Evolutionary conservation across 768 basidiomycete species (phyloP).

Genomic region (Mycena amicta): DNA sequence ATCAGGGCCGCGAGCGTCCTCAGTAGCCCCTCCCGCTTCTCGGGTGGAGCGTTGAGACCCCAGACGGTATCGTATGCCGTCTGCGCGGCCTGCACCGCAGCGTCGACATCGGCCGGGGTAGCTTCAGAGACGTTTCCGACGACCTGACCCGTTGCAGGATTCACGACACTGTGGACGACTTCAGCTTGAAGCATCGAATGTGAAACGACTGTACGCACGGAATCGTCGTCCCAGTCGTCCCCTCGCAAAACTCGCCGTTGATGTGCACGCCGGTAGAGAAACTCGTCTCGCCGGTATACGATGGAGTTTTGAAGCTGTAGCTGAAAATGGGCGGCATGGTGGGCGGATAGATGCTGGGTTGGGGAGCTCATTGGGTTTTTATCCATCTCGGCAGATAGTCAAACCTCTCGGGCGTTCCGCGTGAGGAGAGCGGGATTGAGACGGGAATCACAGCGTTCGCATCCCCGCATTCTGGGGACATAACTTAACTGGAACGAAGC

Average conservation of each 20-base stretch:
- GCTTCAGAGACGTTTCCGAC: conserved; percentile 51
- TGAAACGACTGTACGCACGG: too few species aligned
- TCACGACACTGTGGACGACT: conserved; percentile 19
- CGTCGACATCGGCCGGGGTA: conserved; percentile 61
- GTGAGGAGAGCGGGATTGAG: too few species aligned
- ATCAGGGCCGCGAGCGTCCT: conserved; percentile 55
- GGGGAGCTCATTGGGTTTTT: too few species aligned
- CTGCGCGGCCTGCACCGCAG: conserved; percentile 61
- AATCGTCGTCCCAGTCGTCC: conserved; percentile 47
- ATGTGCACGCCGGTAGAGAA: conserved; percentile 77
- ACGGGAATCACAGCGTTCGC: too few species aligned
- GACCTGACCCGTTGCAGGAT: conserved; percentile 36
- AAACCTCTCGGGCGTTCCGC: too few species aligned
- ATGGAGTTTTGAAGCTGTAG: conserved; percentile 53
- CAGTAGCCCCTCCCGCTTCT: conserved; percentile 42
- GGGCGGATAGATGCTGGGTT: too few species aligned
- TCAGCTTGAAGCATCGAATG: too few species aligned
- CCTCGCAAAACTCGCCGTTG: conserved; percentile 66
- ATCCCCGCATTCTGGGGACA: too few species aligned
- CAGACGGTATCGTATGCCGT: conserved; percentile 40
- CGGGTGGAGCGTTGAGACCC: conserved; percentile 51
- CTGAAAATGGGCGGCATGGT: too few species aligned
- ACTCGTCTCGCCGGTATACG: conserved; percentile 59
- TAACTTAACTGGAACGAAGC: too few species aligned
- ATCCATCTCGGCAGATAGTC: too few species aligned